These are phyloP conservation scores for Calonectria henricotiae DNA, from an alignment of 2,329 filamentous ascomycete species.

Conservation along the genomic window DNA sequence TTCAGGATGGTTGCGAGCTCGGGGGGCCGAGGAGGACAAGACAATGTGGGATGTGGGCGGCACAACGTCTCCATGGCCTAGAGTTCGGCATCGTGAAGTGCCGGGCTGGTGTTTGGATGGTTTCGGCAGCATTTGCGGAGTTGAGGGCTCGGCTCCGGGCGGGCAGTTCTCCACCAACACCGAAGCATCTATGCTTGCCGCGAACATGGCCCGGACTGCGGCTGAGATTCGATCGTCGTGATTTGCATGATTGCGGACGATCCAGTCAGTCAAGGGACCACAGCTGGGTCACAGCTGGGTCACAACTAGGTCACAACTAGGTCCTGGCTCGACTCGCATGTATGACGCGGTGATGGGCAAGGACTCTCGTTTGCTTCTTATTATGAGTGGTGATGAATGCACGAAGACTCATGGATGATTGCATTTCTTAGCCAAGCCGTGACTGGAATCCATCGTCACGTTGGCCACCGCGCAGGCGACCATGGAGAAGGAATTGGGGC, in stretches of 20 bases:
- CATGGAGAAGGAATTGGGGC: background rate
- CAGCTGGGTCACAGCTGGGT: background rate
- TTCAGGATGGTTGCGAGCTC: background rate
- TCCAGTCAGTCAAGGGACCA: background rate
- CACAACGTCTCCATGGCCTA: conserved; percentile 1
- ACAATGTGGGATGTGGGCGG: background rate
- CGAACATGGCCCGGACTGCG: conserved; percentile 6
- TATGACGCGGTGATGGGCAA: conserved; percentile 7
- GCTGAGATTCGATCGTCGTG: conserved; percentile 9
- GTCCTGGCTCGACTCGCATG: background rate
- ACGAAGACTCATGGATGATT: background rate
- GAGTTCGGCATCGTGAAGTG: conserved; percentile 2
- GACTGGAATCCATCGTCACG: conserved; percentile 8
- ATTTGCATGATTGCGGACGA: conserved; percentile 7
- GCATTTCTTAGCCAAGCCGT: background rate
- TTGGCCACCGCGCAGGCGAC: too few species aligned
- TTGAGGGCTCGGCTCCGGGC: background rate
- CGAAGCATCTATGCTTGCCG: conserved; percentile 5
- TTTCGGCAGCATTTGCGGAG: background rate
- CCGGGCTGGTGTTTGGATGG: conserved; percentile 15
- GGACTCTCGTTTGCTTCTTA: background rate
- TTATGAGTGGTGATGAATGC: background rate
- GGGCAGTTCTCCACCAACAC: background rate
- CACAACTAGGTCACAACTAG: background rate
- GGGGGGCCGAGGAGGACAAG: background rate